phyloP scores from a whole-genome alignment of 2,329 filamentous ascomycete genomes.

The Rosellinia necatrix region DNA sequence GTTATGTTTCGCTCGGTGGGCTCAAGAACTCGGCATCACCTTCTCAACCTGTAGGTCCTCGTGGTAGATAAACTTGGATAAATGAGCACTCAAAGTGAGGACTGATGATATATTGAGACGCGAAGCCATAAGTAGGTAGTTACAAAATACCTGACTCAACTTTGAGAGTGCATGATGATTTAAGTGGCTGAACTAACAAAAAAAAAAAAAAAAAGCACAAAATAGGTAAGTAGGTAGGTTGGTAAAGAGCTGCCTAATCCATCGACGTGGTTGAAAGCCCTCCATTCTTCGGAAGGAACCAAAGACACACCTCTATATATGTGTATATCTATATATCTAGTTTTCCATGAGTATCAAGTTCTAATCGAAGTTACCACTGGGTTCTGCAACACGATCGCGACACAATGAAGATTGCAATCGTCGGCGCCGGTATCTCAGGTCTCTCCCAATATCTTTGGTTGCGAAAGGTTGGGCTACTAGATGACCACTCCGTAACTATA shows the following conservation, averaged over 20 bases:
- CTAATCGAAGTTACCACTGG: not conserved
- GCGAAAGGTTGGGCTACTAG: conserved; percentile 16
- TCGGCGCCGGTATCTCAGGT: conserved; percentile 24
- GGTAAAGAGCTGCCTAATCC: conserved; percentile 5
- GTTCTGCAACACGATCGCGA: not conserved
- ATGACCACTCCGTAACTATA: conserved; percentile 11
- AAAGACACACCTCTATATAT: not conserved
- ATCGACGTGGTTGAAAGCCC: not conserved
- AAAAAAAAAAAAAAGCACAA: not conserved
- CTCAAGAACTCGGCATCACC: too few species aligned
- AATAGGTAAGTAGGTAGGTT: not conserved
- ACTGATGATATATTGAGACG: too few species aligned
- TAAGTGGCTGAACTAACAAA: too few species aligned
- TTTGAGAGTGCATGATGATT: too few species aligned
- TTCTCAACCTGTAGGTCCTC: too few species aligned
- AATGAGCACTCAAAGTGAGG: too few species aligned
- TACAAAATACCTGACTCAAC: too few species aligned
- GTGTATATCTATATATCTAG: not conserved
- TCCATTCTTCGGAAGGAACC: not conserved
- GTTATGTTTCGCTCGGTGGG: too few species aligned
- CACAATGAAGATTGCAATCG: conserved; percentile 22
- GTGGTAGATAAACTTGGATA: too few species aligned
- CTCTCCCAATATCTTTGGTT: conserved; percentile 21
- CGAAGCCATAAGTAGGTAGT: too few species aligned
- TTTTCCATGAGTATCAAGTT: not conserved